phyloP scores from a whole-genome alignment of 2,329 filamentous ascomycete genomes.

The Xylariaceae sp. region DNA sequence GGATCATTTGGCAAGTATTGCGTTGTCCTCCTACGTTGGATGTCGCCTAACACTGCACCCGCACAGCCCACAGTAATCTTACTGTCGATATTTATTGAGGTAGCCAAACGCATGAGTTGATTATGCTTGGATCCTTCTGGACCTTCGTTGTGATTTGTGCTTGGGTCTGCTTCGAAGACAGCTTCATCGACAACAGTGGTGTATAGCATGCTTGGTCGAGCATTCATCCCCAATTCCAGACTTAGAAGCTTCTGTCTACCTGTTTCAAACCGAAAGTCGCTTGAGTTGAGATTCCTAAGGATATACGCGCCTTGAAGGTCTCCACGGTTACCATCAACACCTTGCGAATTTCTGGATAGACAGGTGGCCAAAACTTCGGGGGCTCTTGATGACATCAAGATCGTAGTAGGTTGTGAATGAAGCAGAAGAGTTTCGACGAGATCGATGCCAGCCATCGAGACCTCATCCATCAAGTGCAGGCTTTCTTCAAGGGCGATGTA shows the following conservation, averaged over 20 bases:
- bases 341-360: constrained; percentile 35
- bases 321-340: constrained; percentile 29
- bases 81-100: constrained; percentile 73
- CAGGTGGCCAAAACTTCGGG: constrained; percentile 40
- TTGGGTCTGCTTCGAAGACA: constrained; percentile 32
- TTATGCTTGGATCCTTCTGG: constrained; percentile 56
- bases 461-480: constrained; percentile 75
- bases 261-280: constrained; percentile 68
- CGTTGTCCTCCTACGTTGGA: constrained; percentile 66
- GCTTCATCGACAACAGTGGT: constrained; percentile 53
- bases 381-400: constrained; percentile 51
- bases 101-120: constrained; percentile 65
- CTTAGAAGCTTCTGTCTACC: constrained; percentile 65
- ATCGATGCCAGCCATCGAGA: constrained; percentile 65
- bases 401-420: constrained; percentile 52
- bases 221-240: constrained; percentile 51
- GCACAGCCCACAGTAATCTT: constrained; percentile 75
- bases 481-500: constrained; percentile 69
- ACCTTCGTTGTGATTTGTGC: constrained; percentile 40
- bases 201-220: constrained; percentile 56
- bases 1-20: constrained; percentile 61
- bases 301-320: constrained; percentile 42
- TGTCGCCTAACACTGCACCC: constrained; percentile 78
- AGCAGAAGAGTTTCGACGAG: constrained; percentile 61
- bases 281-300: constrained; percentile 65